These are phyloP conservation scores for Hypomyces rosellus DNA, from an alignment of 2,329 filamentous ascomycete species.

Conservation along the genomic window DNA sequence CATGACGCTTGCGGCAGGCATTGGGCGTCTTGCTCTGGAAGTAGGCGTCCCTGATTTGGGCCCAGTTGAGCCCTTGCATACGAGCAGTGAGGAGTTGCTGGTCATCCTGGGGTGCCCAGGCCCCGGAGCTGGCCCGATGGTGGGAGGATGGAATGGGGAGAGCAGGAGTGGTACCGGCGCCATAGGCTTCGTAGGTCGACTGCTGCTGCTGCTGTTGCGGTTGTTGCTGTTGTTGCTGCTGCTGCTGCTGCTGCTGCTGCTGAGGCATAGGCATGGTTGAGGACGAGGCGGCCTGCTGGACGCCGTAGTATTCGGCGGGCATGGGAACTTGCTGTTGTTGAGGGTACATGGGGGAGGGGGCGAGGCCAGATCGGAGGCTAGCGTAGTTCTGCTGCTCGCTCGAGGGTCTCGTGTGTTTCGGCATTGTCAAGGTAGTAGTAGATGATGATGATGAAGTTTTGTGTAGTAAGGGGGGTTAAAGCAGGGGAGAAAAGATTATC, in stretches of 20 bases:
- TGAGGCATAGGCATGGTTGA: slow-evolving; percentile 9
- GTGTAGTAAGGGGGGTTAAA: neutral
- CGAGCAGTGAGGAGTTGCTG: slow-evolving; percentile 65
- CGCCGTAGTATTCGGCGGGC: slow-evolving; percentile 32
- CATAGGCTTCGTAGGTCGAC: slow-evolving; percentile 34
- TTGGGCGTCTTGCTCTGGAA: slow-evolving; percentile 75
- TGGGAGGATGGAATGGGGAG: slow-evolving; percentile 38
- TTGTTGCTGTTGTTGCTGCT: slow-evolving; percentile 26
- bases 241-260: slow-evolving; percentile 4
- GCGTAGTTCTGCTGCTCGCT: slow-evolving; percentile 29
- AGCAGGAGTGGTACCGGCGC: slow-evolving; percentile 23
- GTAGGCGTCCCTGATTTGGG: slow-evolving; percentile 67
- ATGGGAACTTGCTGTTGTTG: slow-evolving; percentile 32
- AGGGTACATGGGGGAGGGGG: slow-evolving; percentile 36
- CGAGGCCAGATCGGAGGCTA: slow-evolving; percentile 35
- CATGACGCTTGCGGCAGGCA: slow-evolving; percentile 84
- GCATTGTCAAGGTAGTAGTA: slow-evolving; percentile 32
- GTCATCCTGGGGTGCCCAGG: slow-evolving; percentile 72
- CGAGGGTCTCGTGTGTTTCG: slow-evolving; percentile 37
- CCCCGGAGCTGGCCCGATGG: slow-evolving; percentile 53
- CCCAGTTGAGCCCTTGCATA: slow-evolving; percentile 74
- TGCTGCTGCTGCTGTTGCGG: slow-evolving; percentile 27
- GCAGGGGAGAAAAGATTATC: neutral
- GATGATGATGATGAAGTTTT: neutral
- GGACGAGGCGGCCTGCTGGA: slow-evolving; percentile 1